Percentiles rank a stretch among this genome's conserved stretches.
phyloP scores from a whole-genome alignment of 352 stramenopile species.

The Elongisporangium prolatum region DNA sequence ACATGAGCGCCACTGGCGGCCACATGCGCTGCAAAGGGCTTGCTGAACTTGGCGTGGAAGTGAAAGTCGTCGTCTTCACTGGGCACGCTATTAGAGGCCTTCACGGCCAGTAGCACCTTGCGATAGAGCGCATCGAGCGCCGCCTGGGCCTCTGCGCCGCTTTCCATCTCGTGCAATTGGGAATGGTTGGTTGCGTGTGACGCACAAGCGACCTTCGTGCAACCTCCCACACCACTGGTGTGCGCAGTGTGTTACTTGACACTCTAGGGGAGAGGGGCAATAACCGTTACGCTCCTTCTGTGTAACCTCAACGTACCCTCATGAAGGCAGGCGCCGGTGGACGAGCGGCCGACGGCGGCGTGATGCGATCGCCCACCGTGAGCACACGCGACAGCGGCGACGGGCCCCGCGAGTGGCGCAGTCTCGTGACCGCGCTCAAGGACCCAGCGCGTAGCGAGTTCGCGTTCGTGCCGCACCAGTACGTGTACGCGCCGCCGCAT shows the following conservation, averaged over 20 bases:
- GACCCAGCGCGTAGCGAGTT: conserved; percentile 74
- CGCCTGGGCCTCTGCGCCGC: conserved; percentile 10
- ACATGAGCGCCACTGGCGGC: conserved; percentile 30
- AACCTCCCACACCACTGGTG: not conserved
- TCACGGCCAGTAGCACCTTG: conserved; percentile 72
- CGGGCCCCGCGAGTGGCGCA: conserved; percentile 41
- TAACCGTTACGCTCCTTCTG: too few species aligned
- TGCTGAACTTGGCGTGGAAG: conserved; percentile 76
- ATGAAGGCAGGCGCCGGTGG: conserved; percentile 6
- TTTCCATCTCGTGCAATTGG: conserved; percentile 4
- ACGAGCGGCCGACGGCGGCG: conserved; percentile 5
- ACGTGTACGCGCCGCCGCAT: conserved; percentile 48
- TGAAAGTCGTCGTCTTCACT: conserved; percentile 83
- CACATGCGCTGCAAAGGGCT: conserved; percentile 37
- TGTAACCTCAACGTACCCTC: too few species aligned
- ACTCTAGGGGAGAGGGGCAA: too few species aligned
- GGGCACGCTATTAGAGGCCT: conserved; percentile 74
- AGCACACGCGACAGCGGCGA: not conserved
- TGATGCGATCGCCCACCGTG: conserved; percentile 1
- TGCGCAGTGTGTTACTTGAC: too few species aligned
- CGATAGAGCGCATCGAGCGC: conserved; percentile 68
- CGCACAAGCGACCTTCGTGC: conserved; percentile 4
- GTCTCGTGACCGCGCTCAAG: conserved; percentile 54
- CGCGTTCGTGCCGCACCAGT: conserved; percentile 78
- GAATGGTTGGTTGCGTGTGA: conserved; percentile 1